Percentiles rank a stretch among this genome's conserved stretches.
Evolutionary conservation across 345 rosid species (phyloP).

Genomic region (Populus deltoides): DNA sequence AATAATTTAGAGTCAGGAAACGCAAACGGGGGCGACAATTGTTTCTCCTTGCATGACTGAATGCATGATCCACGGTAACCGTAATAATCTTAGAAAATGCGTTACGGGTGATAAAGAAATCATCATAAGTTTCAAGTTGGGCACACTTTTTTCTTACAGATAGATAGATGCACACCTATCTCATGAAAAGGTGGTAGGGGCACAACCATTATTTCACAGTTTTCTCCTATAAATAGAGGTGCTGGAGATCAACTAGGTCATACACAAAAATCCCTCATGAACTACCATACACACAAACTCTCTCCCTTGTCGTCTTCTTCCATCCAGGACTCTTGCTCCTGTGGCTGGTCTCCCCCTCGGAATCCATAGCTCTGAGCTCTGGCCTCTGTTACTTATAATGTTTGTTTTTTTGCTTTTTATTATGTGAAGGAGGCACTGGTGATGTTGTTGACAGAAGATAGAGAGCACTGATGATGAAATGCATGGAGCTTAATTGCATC

Average conservation of each 20-base stretch:
- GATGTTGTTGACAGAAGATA: conserved; percentile 82
- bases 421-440: conserved; percentile 27
- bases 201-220: neutral
- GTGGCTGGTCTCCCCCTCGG: neutral
- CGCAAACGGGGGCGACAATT: neutral
- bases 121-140: neutral
- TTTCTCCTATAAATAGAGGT: conserved; percentile 17
- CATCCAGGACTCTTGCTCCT: neutral
- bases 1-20: too few species aligned
- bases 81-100: neutral
- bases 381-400: neutral
- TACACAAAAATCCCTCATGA: neutral
- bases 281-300: neutral
- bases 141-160: neutral
- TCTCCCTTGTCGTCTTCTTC: neutral
- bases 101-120: neutral
- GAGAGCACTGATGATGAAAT: conserved; percentile 77
- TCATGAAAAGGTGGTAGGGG: neutral
- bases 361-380: neutral
- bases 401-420: neutral
- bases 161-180: neutral
- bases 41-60: neutral
- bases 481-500: conserved; percentile 35
- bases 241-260: neutral
- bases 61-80: neutral